Evolutionary conservation across 192 early-diverging fungal species (phyloP).

Genomic region (Radiomyces spectabilis): DNA sequence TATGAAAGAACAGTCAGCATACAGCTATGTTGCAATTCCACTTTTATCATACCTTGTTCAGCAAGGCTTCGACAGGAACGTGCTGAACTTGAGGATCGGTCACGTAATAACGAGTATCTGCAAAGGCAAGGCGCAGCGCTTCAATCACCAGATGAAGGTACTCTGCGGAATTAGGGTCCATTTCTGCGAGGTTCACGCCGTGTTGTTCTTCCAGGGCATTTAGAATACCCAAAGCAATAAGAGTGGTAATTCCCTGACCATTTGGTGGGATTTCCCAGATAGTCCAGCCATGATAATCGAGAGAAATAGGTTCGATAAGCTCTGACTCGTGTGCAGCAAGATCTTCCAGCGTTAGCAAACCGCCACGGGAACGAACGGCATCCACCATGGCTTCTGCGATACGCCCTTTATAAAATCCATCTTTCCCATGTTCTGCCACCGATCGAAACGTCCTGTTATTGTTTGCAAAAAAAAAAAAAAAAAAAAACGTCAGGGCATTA

Average conservation of each 20-base stretch:
- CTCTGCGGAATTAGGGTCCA: slow-evolving; percentile 47
- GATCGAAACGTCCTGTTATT: slow-evolving; percentile 33
- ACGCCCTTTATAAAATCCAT: slow-evolving; percentile 62
- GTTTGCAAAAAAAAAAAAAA: not conserved
- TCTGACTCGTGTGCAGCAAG: slow-evolving; percentile 45
- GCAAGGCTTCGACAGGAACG: slow-evolving; percentile 43
- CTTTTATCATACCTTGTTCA: slow-evolving; percentile 31
- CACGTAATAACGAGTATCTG: slow-evolving; percentile 58
- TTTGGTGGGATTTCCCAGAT: slow-evolving; percentile 74
- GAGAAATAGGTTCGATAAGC: slow-evolving; percentile 49
- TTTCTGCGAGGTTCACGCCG: slow-evolving; percentile 26
- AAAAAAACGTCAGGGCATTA: not conserved
- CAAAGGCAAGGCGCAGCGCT: slow-evolving; percentile 67
- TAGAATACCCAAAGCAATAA: slow-evolving; percentile 64
- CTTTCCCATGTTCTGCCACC: slow-evolving; percentile 53
- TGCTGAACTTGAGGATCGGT: slow-evolving; percentile 51
- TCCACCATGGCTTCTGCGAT: slow-evolving; percentile 62
- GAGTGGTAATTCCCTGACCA: slow-evolving; percentile 62
- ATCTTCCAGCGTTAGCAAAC: slow-evolving; percentile 61
- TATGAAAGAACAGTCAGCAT: slow-evolving; percentile 9
- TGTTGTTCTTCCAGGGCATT: slow-evolving; percentile 40
- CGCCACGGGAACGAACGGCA: slow-evolving; percentile 38
- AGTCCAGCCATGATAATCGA: slow-evolving; percentile 48
- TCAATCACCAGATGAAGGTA: slow-evolving; percentile 68
- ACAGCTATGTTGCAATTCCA: not conserved